Conservation (phyloP, 1,284 basidiomycete species). For the Neonothopanus nambi region DNA sequence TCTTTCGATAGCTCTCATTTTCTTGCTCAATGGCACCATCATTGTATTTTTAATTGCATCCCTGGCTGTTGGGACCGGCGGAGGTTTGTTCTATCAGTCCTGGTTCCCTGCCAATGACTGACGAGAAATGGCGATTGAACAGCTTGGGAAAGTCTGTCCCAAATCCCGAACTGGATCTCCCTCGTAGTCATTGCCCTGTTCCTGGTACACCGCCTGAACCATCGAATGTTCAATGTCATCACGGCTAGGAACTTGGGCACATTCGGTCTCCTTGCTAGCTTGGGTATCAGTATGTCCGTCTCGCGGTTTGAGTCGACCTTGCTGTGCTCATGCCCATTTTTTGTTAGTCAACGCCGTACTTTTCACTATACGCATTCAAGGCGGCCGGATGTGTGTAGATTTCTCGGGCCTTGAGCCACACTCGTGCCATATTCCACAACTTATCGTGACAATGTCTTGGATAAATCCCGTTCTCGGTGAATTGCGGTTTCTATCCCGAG, state of each 20-base stretch:
- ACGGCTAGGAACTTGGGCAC: neutral
- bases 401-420: conserved; percentile 1
- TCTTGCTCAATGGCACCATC: conserved; percentile 19
- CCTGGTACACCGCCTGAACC: conserved; percentile 18
- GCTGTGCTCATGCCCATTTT: neutral
- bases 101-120: neutral
- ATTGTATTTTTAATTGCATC: conserved; percentile 20
- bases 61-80: conserved; percentile 16
- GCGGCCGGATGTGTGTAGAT: conserved; percentile 7
- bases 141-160: conserved; percentile 20
- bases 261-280: neutral
- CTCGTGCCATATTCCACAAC: conserved; percentile 5
- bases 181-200: conserved; percentile 16
- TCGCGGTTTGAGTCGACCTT: neutral
- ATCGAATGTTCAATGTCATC: conserved; percentile 10
- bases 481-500: neutral
- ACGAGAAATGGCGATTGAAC: neutral
- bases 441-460: conserved; percentile 9
- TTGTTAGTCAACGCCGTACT: conserved; percentile 1
- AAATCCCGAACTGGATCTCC: conserved; percentile 16
- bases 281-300: conserved; percentile 5
- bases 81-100: neutral
- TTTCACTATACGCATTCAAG: conserved; percentile 9
- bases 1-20: conserved; percentile 18
- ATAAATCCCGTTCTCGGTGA: neutral